Evolutionary conservation across 163 green algal genomes (phyloP), one percentile per base, ranked within the genome.

Genomic region (Chlamydomonas reinhardtii): DNA sequence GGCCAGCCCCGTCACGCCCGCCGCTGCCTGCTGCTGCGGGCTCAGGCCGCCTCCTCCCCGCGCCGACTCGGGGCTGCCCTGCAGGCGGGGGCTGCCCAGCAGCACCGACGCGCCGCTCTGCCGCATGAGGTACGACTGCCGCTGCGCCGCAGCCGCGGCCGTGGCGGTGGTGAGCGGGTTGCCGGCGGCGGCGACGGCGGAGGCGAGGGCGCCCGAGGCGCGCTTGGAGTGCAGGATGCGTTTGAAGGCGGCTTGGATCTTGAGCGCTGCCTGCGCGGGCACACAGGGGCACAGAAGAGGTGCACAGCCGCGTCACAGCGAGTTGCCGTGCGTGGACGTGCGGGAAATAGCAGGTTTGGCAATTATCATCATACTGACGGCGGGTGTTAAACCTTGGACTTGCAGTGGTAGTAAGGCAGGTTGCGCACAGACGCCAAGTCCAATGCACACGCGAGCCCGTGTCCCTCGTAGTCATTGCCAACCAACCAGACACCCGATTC

Each of bases 91-190:
- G 43, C 85, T 90, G 54, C 85, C 85, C 72, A 90, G 32, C 61
- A 90, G 73, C 56, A 90, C 85, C 3, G 77, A 86, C 0, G 77
- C 77, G 56, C 70, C 70, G 72, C 85, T 90, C n/a, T 78, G 71
- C 3, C 61, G 84, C 56, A 89, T 19, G n/a, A 31, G 29, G 15
- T 32, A 32, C 27, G 43, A 59, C 31, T 25, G 66, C n/a, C 31
- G 77, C 35, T 24, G 15, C 66, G 76, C 31, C 14, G 59, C 31
- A 17, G 24, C n/a, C 31, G 56, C 14, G 15, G 59, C 4, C 25
- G 54, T 22, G 19, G 11, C 35, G 20, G 25, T 5, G 4, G 64
- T 27, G 4, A 25, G 22, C 32, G 31, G 37, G 62, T 1, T 68
- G 77, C 19, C 39, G 76, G 64, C 12, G 11, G 62, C 24, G 39